Percentiles rank a stretch among this genome's conserved stretches.
These are phyloP conservation scores for Aspergillus indologenus DNA, from an alignment of 495 filamentous ascomycete genomes.

Conservation along the genomic window DNA sequence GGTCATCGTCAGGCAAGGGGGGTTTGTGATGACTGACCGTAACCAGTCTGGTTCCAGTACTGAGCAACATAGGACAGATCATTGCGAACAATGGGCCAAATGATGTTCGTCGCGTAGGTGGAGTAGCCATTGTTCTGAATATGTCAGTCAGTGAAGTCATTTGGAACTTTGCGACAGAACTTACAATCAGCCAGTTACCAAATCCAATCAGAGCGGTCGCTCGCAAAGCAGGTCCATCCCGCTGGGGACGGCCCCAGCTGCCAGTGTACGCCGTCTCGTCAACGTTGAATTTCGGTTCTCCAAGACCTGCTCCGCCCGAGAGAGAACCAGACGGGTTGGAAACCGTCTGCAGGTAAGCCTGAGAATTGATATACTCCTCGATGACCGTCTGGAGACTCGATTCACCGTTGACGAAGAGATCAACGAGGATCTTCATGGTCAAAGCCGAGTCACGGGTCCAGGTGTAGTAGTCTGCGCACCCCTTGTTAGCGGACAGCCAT, in stretches of 20 bases:
- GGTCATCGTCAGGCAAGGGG: slow-evolving; percentile 3
- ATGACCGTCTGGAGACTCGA: slow-evolving; percentile 52
- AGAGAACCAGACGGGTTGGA: slow-evolving; percentile 58
- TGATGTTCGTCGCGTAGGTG: slow-evolving; percentile 26
- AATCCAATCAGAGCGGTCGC: slow-evolving; percentile 57
- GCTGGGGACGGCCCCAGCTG: slow-evolving; percentile 68
- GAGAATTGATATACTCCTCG: slow-evolving; percentile 52
- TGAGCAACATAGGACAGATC: slow-evolving; percentile 68
- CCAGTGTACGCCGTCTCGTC: slow-evolving; percentile 60
- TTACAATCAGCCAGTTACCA: slow-evolving; percentile 37
- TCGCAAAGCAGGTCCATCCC: slow-evolving; percentile 67
- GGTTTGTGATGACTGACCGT: slow-evolving; percentile 22
- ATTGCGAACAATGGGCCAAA: slow-evolving; percentile 64
- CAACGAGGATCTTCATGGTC: slow-evolving; percentile 58
- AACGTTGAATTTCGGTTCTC: slow-evolving; percentile 50
- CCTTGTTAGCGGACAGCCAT: not conserved
- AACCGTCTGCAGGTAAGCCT: slow-evolving; percentile 60
- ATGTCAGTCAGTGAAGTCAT: not conserved
- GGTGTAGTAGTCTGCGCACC: slow-evolving; percentile 48
- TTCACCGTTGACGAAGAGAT: slow-evolving; percentile 56
- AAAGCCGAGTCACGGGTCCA: slow-evolving; percentile 74
- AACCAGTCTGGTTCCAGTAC: slow-evolving; percentile 69
- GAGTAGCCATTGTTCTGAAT: slow-evolving; percentile 29
- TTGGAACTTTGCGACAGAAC: slow-evolving; percentile 12
- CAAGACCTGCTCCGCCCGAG: slow-evolving; percentile 41